phyloP scores from a whole-genome alignment of 768 basidiomycete species.

The Boletus tomentosulus region DNA sequence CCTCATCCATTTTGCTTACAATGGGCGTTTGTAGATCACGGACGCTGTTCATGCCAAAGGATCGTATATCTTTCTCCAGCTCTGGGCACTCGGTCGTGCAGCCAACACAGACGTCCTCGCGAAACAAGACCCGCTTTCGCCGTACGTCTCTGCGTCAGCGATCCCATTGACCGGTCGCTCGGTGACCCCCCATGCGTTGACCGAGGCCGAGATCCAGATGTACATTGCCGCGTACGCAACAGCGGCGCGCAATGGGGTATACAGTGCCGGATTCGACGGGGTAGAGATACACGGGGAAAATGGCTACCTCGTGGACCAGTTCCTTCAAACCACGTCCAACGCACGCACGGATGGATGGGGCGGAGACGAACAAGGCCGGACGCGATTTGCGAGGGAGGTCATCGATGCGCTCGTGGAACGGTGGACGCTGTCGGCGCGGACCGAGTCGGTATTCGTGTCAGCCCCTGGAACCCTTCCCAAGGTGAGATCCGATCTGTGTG shows the following conservation, averaged over 20 bases:
- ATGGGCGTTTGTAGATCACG: constrained; percentile 37
- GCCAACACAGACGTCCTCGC: constrained; percentile 34
- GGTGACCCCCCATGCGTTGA: no score
- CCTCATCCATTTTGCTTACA: background rate
- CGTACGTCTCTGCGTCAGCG: constrained; percentile 27
- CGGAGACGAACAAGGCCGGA: constrained; percentile 47
- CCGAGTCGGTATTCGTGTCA: constrained; percentile 24
- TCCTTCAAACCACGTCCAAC: constrained; percentile 6
- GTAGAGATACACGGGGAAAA: no score
- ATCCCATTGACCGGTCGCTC: no score
- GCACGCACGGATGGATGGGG: constrained; percentile 62
- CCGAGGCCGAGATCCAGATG: background rate
- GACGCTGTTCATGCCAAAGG: constrained; percentile 50
- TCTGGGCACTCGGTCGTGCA: constrained; percentile 54
- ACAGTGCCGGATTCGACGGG: constrained; percentile 2
- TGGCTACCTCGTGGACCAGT: no score
- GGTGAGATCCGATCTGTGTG: background rate
- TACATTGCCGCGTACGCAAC: constrained; percentile 26
- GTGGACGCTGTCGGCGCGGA: constrained; percentile 46
- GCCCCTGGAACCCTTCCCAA: constrained; percentile 27
- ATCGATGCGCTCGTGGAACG: constrained; percentile 36
- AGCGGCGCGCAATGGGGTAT: constrained; percentile 33
- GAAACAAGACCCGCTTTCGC: constrained; percentile 32
- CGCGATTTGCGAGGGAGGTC: constrained; percentile 28
- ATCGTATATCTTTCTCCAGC: constrained; percentile 5